These are phyloP conservation scores for Baeospora myosura DNA, from an alignment of 1,284 basidiomycete genomes.

Conservation along the genomic window DNA sequence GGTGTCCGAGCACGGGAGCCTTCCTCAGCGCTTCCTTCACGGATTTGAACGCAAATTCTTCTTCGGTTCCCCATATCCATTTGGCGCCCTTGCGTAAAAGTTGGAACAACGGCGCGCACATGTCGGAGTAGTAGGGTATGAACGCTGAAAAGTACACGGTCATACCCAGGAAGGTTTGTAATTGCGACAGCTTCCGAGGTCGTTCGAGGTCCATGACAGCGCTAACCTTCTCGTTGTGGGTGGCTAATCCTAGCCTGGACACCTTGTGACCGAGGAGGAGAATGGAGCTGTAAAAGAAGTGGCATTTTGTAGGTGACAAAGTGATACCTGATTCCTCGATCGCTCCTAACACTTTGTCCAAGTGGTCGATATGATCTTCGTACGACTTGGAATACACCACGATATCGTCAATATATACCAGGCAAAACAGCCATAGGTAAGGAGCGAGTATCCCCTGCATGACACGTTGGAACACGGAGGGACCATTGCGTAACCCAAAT, in stretches of 20 bases:
- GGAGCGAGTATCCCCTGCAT: too few relatives aligned
- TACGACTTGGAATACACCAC: too few relatives aligned
- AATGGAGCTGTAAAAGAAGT: neutral
- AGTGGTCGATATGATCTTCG: too few relatives aligned
- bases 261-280: neutral
- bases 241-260: neutral
- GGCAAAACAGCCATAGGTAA: neutral
- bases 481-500: too few relatives aligned
- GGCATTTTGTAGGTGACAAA: neutral
- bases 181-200: neutral
- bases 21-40: slow-evolving; percentile 5
- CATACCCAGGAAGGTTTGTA: too few relatives aligned
- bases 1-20: slow-evolving; percentile 12
- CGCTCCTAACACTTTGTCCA: neutral
- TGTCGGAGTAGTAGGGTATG: neutral
- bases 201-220: neutral
- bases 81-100: slow-evolving; percentile 7
- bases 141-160: neutral
- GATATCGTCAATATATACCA: too few relatives aligned
- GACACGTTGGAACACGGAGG: too few relatives aligned
- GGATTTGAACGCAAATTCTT: slow-evolving; percentile 10
- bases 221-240: neutral
- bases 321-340: neutral
- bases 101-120: slow-evolving; percentile 4
- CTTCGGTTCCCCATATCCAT: slow-evolving; percentile 10